phyloP scores from a whole-genome alignment of 768 basidiomycete species.

The Epithele typhae region DNA sequence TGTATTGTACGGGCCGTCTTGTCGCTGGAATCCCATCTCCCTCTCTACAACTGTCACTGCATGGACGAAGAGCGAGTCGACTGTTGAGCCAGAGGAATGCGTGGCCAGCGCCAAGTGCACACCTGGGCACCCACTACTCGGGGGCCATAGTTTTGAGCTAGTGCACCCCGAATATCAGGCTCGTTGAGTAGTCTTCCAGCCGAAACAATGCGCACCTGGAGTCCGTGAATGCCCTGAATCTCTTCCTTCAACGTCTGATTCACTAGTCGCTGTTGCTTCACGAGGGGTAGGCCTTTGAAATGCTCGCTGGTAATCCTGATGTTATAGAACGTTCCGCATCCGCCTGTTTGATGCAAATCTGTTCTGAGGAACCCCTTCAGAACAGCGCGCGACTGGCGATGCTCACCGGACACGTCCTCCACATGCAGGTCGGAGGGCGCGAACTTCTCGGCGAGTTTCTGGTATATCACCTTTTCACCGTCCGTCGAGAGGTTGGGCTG shows the following conservation, averaged over 20 bases:
- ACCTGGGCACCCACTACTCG: not conserved
- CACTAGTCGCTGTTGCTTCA: constrained; percentile 93
- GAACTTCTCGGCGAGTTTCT: constrained; percentile 73
- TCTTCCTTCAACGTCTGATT: constrained; percentile 84
- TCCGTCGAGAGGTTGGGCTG: constrained; percentile 28
- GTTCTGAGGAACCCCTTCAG: not conserved
- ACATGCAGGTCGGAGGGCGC: constrained; percentile 79
- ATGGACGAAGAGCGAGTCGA: no score
- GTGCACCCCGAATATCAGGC: not conserved
- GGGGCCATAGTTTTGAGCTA: constrained; percentile 22
- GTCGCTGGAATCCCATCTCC: no score
- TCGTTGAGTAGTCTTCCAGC: no score
- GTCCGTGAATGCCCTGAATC: constrained; percentile 86
- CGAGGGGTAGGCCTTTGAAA: constrained; percentile 80
- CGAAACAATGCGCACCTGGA: constrained; percentile 79
- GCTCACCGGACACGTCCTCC: constrained; percentile 88
- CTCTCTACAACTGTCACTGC: no score
- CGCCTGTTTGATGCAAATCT: constrained; percentile 47
- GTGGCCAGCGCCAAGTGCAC: no score
- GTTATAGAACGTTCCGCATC: constrained; percentile 96
- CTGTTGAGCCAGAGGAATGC: no score
- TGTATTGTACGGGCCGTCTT: no score
- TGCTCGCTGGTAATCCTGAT: constrained; percentile 81
- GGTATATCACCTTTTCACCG: constrained; percentile 67
- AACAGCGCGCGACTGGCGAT: not conserved